phyloP scores from a whole-genome alignment of 1,284 basidiomycete genomes.

The Porogramme epimiltina region DNA sequence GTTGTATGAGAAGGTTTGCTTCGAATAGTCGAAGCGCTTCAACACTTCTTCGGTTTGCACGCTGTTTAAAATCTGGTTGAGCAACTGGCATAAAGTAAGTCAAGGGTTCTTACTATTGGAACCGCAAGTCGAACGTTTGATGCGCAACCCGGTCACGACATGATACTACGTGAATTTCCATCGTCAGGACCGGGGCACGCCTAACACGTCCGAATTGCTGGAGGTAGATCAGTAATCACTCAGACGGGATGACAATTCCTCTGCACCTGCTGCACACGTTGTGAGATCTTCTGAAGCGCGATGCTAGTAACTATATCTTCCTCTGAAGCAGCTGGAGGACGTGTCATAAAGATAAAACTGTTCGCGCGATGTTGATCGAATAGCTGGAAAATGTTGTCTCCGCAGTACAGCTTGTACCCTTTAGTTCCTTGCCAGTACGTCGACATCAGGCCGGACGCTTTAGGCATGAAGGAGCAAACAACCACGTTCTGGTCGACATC shows the following conservation, averaged over 20 bases:
- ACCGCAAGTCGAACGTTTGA: conserved; percentile 65
- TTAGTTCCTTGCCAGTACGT: conserved; percentile 50
- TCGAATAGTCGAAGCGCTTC: conserved; percentile 49
- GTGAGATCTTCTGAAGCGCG: conserved; percentile 61
- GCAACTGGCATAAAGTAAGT: not conserved
- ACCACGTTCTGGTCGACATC: conserved; percentile 59
- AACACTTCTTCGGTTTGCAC: conserved; percentile 58
- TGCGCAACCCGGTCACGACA: conserved; percentile 65
- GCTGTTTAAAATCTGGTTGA: conserved; percentile 32
- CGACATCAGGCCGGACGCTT: conserved; percentile 46
- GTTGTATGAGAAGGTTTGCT: conserved; percentile 41
- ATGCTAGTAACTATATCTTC: conserved; percentile 57
- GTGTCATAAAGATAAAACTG: conserved; percentile 60
- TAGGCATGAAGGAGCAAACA: conserved; percentile 62
- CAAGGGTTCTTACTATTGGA: conserved; percentile 55
- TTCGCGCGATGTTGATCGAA: conserved; percentile 53
- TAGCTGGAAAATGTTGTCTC: conserved; percentile 54
- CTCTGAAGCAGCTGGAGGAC: conserved; percentile 45
- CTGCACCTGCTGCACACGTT: conserved; percentile 48
- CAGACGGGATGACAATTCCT: not conserved
- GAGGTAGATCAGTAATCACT: not conserved
- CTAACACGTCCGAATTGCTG: conserved; percentile 63
- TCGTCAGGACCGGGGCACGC: conserved; percentile 47
- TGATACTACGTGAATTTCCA: conserved; percentile 69
- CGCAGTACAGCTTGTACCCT: conserved; percentile 57